Evolutionary conservation across 805 yeast genomes (phyloP).

Genomic region (Spathaspora sp.): DNA sequence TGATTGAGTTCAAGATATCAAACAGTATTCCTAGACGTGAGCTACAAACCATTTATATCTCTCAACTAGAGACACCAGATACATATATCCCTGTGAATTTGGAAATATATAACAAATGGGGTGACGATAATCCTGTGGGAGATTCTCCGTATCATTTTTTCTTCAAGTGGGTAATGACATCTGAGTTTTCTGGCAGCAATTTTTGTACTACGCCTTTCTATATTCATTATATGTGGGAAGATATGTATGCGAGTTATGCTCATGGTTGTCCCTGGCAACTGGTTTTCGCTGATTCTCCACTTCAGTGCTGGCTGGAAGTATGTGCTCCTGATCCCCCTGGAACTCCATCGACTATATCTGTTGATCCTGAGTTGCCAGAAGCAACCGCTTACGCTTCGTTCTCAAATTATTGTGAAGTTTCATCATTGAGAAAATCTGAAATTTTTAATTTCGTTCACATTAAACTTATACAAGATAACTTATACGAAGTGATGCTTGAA

Average conservation of each 20-base stretch:
- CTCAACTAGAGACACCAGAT: background rate
- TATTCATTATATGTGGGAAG: background rate
- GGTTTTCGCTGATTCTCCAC: background rate
- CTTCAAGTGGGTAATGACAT: background rate
- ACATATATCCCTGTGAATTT: background rate
- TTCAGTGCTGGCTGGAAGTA: background rate
- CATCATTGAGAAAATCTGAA: no score
- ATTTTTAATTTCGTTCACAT: background rate
- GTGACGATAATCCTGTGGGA: background rate
- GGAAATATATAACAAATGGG: background rate
- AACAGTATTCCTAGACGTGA: background rate
- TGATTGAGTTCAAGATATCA: background rate
- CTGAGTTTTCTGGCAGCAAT: background rate
- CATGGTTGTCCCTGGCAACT: background rate
- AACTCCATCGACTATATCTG: background rate
- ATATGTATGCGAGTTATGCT: background rate
- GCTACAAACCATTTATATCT: background rate
- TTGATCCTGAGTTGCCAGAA: background rate
- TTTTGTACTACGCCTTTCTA: background rate
- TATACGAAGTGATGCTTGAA: background rate
- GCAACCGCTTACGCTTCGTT: background rate
- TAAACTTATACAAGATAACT: background rate
- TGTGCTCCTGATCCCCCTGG: background rate
- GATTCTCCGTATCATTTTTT: background rate
- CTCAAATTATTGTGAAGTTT: no score